These are phyloP conservation scores for Lactifluus piperatus DNA, from an alignment of 768 basidiomycete species.

Conservation along the genomic window DNA sequence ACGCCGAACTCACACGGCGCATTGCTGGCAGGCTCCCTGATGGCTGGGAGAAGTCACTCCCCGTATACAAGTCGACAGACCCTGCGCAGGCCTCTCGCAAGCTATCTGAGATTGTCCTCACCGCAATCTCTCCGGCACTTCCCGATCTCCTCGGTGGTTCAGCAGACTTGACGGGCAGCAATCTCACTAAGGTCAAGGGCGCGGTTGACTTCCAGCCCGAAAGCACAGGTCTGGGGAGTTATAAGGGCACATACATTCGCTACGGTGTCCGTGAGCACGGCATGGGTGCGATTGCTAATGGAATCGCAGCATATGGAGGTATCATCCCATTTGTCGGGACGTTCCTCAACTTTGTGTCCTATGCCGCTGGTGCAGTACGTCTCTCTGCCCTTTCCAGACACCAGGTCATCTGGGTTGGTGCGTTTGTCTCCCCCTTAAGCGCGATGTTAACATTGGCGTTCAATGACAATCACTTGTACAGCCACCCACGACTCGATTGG, in stretches of 20 bases:
- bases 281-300: constrained; percentile 95
- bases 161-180: constrained; percentile 87
- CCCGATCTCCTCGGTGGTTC: constrained; percentile 88
- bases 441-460: not conserved
- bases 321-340: constrained; percentile 88
- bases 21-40: constrained; percentile 75
- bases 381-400: constrained; percentile 83
- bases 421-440: constrained; percentile 26
- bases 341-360: constrained; percentile 93
- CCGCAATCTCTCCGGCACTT: constrained; percentile 59
- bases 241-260: constrained; percentile 84
- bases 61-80: constrained; percentile 76
- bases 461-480: constrained; percentile 23
- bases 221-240: constrained; percentile 73
- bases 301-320: constrained; percentile 81
- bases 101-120: constrained; percentile 83
- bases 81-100: constrained; percentile 87
- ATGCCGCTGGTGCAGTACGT: constrained; percentile 88
- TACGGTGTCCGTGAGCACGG: constrained; percentile 97
- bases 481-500: constrained; percentile 95
- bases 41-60: constrained; percentile 80
- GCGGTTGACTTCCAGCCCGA: constrained; percentile 90
- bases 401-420: constrained; percentile 90
- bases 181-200: constrained; percentile 80
- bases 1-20: constrained; percentile 79